Evolutionary conservation across 2,329 filamentous ascomycete genomes (phyloP).

Genomic region (Colletotrichum incanum): DNA sequence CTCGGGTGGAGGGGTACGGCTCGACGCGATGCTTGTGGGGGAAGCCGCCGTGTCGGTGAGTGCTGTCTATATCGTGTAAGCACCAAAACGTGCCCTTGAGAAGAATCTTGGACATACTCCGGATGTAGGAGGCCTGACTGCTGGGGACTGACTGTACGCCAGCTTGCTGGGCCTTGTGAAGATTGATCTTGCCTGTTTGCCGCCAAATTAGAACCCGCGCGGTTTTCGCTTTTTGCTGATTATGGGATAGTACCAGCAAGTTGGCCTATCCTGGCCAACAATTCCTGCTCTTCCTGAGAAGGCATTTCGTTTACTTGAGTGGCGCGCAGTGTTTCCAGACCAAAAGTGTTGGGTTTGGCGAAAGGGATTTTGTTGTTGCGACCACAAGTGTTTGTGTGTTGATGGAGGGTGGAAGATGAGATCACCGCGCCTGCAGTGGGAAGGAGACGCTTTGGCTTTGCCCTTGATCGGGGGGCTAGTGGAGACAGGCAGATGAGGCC

Average conservation of each 20-base stretch:
- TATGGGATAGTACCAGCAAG: slow-evolving; percentile 60
- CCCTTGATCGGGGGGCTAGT: slow-evolving; percentile 4
- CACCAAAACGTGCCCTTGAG: neutral
- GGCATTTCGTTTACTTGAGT: slow-evolving; percentile 11
- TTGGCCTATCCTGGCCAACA: slow-evolving; percentile 68
- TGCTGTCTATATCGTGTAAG: slow-evolving; percentile 49
- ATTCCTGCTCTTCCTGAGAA: slow-evolving; percentile 65
- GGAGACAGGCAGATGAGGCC: neutral
- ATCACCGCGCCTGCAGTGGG: slow-evolving; percentile 13
- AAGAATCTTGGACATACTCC: slow-evolving; percentile 50
- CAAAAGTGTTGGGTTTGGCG: neutral
- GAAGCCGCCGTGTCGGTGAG: slow-evolving; percentile 51
- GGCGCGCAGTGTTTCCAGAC: neutral
- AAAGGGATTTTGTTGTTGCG: slow-evolving; percentile 6
- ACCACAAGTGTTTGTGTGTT: neutral
- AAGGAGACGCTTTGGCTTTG: slow-evolving; percentile 30
- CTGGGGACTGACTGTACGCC: slow-evolving; percentile 53
- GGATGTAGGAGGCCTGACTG: slow-evolving; percentile 51
- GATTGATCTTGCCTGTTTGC: slow-evolving; percentile 81
- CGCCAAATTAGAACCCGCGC: slow-evolving; percentile 21
- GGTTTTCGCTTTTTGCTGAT: slow-evolving; percentile 41
- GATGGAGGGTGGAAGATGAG: slow-evolving; percentile 11
- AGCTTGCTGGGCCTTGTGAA: slow-evolving; percentile 78
- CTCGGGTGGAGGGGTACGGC: slow-evolving; percentile 53
- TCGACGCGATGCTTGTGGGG: slow-evolving; percentile 44